Evolutionary conservation across 75 land plant genomes (phyloP), one percentile per base, ranked within the genome.

Genomic region (Adiantum capillusveneris): DNA sequence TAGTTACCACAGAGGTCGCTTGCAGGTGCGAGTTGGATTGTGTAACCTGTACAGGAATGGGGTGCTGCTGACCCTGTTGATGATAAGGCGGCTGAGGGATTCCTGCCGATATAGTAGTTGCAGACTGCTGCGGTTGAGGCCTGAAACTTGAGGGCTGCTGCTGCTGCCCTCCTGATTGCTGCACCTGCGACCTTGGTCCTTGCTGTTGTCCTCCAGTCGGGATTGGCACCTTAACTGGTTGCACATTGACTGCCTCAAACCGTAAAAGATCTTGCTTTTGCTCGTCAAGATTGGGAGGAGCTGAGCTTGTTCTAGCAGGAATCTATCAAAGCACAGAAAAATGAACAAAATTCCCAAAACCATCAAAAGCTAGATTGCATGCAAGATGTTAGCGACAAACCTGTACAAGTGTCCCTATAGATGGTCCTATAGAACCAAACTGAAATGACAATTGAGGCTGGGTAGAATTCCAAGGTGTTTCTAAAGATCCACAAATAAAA

Each of bases 271-370:
- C 82, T 24, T 75, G 68, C 56, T 84, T 90, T 65, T 86, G 98
- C 62, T 94, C 96, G 63, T 94, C 96, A 42, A 94, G 66, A 69
- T 86, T 90, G 25, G 98, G 96, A 18, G 98, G 76, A 31, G 98
- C 98, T 18, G 98, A 94, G 64, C 71, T 90, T 19, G 98, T 94
- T 25, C 76, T 56, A 0, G 46, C n/a, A 49, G 76, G 71, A 17
- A 59, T 39, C 76, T 73, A 51, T 30, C 18, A 48, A 52, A 60
- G 56, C 18, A 0, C 13, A 28, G 11, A 22, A 7, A 16, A n/a
- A 37, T 21, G 21, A 55, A 42, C 19, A 1, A 31, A 1, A 11
- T 31, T 43, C 24, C 17, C 17, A 22, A 57, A 28, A 28, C 3
- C 28, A 18, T 49, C 9, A 16, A 45, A 63, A 6, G 25, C 14